Conservation (phyloP, 2,329 filamentous ascomycete species). For the Ophiocordyceps robertsii region DNA sequence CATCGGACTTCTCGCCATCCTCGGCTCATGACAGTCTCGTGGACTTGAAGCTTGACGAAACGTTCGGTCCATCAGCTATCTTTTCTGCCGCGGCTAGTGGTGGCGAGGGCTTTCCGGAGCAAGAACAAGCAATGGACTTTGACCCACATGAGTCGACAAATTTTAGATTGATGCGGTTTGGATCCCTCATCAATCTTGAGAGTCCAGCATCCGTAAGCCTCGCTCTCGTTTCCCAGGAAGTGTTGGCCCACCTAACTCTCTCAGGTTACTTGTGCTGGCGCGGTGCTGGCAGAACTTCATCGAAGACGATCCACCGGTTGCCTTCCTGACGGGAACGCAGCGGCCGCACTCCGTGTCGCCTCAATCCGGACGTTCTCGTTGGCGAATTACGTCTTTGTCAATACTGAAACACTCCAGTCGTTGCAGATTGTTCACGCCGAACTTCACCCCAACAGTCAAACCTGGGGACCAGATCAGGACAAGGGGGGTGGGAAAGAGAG, state of each 20-base stretch:
- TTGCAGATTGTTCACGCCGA: slow-evolving; percentile 79
- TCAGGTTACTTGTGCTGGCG: slow-evolving; percentile 72
- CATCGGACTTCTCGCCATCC: slow-evolving; percentile 59
- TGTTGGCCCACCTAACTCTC: not conserved
- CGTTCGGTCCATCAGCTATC: slow-evolving; percentile 6
- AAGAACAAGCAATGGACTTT: not conserved
- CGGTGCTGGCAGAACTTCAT: slow-evolving; percentile 66
- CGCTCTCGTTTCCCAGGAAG: not conserved
- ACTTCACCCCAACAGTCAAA: slow-evolving; percentile 68
- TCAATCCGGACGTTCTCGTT: slow-evolving; percentile 66
- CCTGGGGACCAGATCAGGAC: slow-evolving; percentile 37
- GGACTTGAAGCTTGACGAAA: slow-evolving; percentile 16
- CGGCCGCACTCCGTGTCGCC: slow-evolving; percentile 40
- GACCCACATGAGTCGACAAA: not conserved
- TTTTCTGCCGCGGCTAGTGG: slow-evolving; percentile 8
- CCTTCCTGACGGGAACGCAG: slow-evolving; percentile 41
- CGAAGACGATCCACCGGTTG: slow-evolving; percentile 44
- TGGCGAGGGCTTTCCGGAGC: not conserved
- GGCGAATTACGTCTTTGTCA: slow-evolving; percentile 57
- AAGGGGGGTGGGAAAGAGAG: slow-evolving; percentile 60
- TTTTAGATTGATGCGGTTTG: slow-evolving; percentile 53
- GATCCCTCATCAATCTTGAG: slow-evolving; percentile 59
- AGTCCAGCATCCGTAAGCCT: slow-evolving; percentile 49
- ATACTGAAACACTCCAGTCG: slow-evolving; percentile 64
- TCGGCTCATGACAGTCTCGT: slow-evolving; percentile 52